Conservation (phyloP, 2,329 filamentous ascomycete species). For the Neoscytalidium dimidiatum region DNA sequence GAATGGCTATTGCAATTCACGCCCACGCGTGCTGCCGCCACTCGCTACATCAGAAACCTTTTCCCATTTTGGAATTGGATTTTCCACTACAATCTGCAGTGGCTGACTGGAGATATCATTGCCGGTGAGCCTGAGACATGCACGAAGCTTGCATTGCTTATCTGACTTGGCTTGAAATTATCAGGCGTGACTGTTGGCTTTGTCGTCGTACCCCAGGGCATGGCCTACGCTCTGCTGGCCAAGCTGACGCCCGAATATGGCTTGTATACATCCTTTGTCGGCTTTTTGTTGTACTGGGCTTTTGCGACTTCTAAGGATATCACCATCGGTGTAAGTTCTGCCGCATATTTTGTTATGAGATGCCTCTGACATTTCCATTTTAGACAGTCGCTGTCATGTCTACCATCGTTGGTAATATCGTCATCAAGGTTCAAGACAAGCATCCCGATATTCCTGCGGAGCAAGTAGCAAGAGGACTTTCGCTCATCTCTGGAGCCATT, state of each 20-base stretch:
- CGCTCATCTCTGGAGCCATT: conserved; percentile 75
- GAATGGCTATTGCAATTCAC: conserved; percentile 31
- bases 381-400: conserved; percentile 94
- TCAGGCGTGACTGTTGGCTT: conserved; percentile 63
- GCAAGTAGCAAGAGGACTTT: conserved; percentile 75
- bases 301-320: conserved; percentile 98
- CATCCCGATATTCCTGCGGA: conserved; percentile 62
- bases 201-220: conserved; percentile 87
- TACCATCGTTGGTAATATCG: conserved; percentile 78
- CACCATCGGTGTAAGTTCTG: conserved; percentile 75
- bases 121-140: conserved; percentile 26
- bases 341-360: neutral
- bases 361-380: conserved; percentile 5
- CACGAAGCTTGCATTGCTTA: neutral
- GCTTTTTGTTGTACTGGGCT: conserved; percentile 91
- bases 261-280: conserved; percentile 93
- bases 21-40: conserved; percentile 28
- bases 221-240: conserved; percentile 89
- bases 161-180: conserved; percentile 3
- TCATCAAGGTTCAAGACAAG: conserved; percentile 61
- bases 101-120: conserved; percentile 34
- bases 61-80: conserved; percentile 34
- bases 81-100: conserved; percentile 33
- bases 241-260: conserved; percentile 77
- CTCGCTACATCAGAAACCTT: conserved; percentile 29